Conservation (phyloP, 192 early-diverging fungal species). For the Mortierella antarctica region DNA sequence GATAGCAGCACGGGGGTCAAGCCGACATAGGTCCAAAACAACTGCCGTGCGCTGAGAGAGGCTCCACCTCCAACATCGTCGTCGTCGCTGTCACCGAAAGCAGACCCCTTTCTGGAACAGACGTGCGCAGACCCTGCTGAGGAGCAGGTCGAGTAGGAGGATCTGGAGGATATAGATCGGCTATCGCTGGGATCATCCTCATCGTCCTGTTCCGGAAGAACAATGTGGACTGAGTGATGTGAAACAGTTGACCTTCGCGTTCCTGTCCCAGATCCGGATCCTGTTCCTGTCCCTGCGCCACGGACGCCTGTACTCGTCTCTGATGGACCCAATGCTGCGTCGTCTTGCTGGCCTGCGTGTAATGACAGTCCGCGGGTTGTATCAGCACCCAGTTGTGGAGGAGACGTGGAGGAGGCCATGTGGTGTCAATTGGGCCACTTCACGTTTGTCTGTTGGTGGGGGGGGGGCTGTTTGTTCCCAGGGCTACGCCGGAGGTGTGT, state of each 20-base stretch:
- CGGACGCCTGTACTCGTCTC: no score
- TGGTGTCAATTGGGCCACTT: no score
- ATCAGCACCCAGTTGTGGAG: no score
- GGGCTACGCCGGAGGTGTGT: no score
- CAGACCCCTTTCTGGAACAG: neutral
- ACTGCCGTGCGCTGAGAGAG: slow-evolving; percentile 5
- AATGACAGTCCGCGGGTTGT: no score
- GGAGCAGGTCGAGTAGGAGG: slow-evolving; percentile 43
- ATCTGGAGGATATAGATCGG: slow-evolving; percentile 20
- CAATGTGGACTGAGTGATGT: slow-evolving; percentile 21
- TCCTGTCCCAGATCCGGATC: neutral
- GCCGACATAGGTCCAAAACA: slow-evolving; percentile 42
- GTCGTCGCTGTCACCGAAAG: neutral
- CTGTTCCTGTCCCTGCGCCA: slow-evolving; percentile 9
- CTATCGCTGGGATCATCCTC: neutral
- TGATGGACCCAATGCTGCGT: no score
- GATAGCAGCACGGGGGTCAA: slow-evolving; percentile 27
- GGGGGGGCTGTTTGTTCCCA: no score
- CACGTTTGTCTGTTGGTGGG: no score
- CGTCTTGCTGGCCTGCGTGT: no score
- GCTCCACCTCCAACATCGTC: neutral
- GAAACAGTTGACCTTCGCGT: neutral
- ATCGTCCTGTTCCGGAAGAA: slow-evolving; percentile 19
- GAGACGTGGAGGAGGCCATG: no score
- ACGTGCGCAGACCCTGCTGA: neutral